phyloP scores from a whole-genome alignment of 176 grass and related monocot genomes.

The Pontederia crassipes region DNA sequence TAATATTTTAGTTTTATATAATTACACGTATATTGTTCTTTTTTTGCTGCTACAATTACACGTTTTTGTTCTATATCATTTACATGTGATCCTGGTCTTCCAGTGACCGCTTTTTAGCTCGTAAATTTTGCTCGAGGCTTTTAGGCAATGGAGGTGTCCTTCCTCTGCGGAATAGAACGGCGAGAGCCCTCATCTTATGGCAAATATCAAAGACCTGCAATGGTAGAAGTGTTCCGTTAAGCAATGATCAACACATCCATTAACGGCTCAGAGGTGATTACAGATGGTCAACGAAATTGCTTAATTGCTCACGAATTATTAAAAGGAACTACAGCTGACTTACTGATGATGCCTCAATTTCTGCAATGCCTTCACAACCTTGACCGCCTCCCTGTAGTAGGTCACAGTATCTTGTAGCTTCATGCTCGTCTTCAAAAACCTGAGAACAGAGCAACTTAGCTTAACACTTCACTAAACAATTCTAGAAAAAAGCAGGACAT shows the following conservation, averaged over 20 bases:
- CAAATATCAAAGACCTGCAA: slow-evolving; percentile 78
- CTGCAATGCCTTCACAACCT: slow-evolving; percentile 86
- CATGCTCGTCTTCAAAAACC: slow-evolving; percentile 88
- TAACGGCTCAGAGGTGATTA: background rate
- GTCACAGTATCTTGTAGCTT: slow-evolving; percentile 79
- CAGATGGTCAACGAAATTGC: background rate
- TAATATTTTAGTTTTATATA: no score
- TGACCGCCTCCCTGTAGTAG: slow-evolving; percentile 73
- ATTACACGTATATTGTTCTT: no score
- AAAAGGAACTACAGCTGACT: slow-evolving; percentile 12
- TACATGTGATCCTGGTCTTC: slow-evolving; percentile 55
- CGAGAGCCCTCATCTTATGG: slow-evolving; percentile 64
- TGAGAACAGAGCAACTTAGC: slow-evolving; percentile 9
- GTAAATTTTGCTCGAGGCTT: slow-evolving; percentile 64
- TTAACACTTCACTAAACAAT: background rate
- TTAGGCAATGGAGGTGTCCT: slow-evolving; percentile 52
- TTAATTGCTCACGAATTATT: background rate
- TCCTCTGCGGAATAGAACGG: slow-evolving; percentile 73
- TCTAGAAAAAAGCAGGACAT: no score
- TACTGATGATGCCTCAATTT: slow-evolving; percentile 91
- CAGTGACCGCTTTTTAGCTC: slow-evolving; percentile 65
- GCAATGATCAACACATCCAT: no score
- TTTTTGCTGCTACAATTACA: background rate
- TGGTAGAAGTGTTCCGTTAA: no score
- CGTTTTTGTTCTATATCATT: background rate